These are phyloP conservation scores for Kwoniella heveanensis DNA, from an alignment of 768 basidiomycete genomes.

Conservation along the genomic window DNA sequence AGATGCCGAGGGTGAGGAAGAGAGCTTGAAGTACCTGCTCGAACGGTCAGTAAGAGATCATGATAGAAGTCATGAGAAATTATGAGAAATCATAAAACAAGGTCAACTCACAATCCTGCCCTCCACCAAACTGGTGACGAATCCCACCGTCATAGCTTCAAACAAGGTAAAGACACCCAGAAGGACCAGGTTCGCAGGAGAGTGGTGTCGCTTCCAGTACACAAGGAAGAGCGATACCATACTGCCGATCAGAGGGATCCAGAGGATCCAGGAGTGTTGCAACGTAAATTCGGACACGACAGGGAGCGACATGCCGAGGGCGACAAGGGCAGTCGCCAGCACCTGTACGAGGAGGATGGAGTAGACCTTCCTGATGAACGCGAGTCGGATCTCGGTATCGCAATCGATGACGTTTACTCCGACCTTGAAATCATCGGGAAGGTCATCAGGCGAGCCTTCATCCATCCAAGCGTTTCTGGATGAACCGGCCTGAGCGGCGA, in stretches of 20 bases:
- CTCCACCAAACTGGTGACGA: slow-evolving; percentile 63
- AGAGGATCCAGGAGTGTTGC: slow-evolving; percentile 68
- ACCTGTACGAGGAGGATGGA: slow-evolving; percentile 61
- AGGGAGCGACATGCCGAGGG: slow-evolving; percentile 70
- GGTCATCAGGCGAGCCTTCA: slow-evolving; percentile 66
- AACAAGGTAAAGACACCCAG: slow-evolving; percentile 83
- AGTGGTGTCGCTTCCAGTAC: slow-evolving; percentile 89
- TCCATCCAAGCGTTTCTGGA: slow-evolving; percentile 58
- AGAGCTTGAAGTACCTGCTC: slow-evolving; percentile 79
- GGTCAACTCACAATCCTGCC: slow-evolving; percentile 45
- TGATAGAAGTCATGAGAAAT: slow-evolving; percentile 50
- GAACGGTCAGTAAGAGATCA: neutral
- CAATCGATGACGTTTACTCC: slow-evolving; percentile 49
- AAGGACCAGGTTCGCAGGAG: slow-evolving; percentile 82
- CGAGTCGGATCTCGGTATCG: slow-evolving; percentile 68
- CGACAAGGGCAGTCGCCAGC: slow-evolving; percentile 76
- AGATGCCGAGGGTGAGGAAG: slow-evolving; percentile 88
- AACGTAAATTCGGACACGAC: slow-evolving; percentile 70
- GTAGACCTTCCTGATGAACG: slow-evolving; percentile 77
- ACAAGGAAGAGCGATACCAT: slow-evolving; percentile 76
- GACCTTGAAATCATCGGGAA: slow-evolving; percentile 89
- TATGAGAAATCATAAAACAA: no score
- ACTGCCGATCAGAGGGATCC: slow-evolving; percentile 61
- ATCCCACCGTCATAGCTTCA: slow-evolving; percentile 89
- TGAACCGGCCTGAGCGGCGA: slow-evolving; percentile 21